A percentile compares a stretch with the other conserved stretches of the same genome.
Conservation (phyloP, 108 stramenopile species). For the Nitzschia sp. region DNA sequence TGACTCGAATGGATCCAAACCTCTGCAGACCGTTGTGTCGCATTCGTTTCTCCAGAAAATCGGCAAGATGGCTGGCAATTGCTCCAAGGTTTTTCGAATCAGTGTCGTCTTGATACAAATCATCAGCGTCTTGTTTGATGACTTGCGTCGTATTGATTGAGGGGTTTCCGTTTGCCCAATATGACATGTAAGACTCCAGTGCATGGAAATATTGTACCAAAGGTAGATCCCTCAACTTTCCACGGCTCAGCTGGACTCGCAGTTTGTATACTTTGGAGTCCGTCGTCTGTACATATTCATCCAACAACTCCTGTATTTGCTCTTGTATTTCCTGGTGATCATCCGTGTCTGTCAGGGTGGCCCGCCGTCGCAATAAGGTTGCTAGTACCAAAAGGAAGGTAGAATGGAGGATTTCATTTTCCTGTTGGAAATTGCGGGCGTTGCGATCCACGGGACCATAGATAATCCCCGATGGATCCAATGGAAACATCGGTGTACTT, state of each 20-base stretch:
- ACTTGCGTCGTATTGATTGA: background rate
- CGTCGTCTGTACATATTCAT: conserved; percentile 1
- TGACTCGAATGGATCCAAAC: conserved; percentile 24
- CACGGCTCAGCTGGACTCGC: background rate
- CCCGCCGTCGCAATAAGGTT: conserved; percentile 23
- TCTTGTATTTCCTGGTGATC: background rate
- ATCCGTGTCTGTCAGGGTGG: background rate
- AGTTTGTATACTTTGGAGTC: conserved; percentile 1
- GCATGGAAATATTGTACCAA: conserved; percentile 30
- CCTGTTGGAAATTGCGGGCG: conserved; percentile 17
- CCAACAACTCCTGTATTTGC: conserved; percentile 2
- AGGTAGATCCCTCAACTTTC: conserved; percentile 17
- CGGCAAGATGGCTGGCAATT: conserved; percentile 23
- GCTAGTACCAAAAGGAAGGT: conserved; percentile 15
- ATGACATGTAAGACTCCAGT: conserved; percentile 23
- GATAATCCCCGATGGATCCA: conserved; percentile 33
- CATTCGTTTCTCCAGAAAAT: conserved; percentile 24
- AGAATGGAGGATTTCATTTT: conserved; percentile 5
- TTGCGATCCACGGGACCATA: conserved; percentile 41
- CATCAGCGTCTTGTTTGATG: conserved; percentile 13
- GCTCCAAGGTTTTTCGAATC: conserved; percentile 6
- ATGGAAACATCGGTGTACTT: conserved; percentile 33
- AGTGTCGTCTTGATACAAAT: conserved; percentile 8
- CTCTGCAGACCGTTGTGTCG: conserved; percentile 17
- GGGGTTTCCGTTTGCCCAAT: conserved; percentile 25